Evolutionary conservation across 2,329 filamentous ascomycete genomes (phyloP).

Genomic region (Chrysoporthe austroafricana): DNA sequence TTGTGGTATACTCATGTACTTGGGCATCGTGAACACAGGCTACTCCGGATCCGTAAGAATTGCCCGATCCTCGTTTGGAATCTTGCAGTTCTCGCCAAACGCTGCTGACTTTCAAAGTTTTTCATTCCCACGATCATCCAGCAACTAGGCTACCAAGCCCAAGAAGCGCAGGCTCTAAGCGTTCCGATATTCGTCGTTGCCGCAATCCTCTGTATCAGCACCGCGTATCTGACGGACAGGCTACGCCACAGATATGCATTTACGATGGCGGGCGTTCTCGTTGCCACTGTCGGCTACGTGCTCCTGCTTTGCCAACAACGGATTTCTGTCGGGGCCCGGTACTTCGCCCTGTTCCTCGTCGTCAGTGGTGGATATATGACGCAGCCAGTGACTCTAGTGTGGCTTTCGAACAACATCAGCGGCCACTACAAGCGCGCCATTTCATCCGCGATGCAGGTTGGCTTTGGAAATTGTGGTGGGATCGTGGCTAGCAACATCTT

Average conservation of each 20-base stretch:
- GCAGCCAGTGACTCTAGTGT: constrained; percentile 58
- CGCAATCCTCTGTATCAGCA: constrained; percentile 36
- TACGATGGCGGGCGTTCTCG: constrained; percentile 52
- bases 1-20: constrained; percentile 41
- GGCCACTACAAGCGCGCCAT: constrained; percentile 62
- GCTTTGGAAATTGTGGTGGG: constrained; percentile 55
- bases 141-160: constrained; percentile 41
- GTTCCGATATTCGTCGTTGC: constrained; percentile 45
- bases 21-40: constrained; percentile 49
- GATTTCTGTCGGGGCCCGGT: constrained; percentile 52
- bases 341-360: constrained; percentile 60
- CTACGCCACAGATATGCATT: constrained; percentile 57
- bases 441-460: constrained; percentile 54
- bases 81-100: not conserved
- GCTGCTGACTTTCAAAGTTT: constrained; percentile 30
- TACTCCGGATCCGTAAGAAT: constrained; percentile 40
- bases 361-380: constrained; percentile 57
- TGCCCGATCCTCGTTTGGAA: too few relatives aligned
- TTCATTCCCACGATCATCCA: constrained; percentile 45
- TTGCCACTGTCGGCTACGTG: constrained; percentile 58
- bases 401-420: constrained; percentile 60
- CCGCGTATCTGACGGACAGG: constrained; percentile 52
- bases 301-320: constrained; percentile 54
- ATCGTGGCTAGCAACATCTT: constrained; percentile 58
- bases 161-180: constrained; percentile 41